phyloP scores from a whole-genome alignment of 2,329 filamentous ascomycete genomes.

The Alternaria infectoria region DNA sequence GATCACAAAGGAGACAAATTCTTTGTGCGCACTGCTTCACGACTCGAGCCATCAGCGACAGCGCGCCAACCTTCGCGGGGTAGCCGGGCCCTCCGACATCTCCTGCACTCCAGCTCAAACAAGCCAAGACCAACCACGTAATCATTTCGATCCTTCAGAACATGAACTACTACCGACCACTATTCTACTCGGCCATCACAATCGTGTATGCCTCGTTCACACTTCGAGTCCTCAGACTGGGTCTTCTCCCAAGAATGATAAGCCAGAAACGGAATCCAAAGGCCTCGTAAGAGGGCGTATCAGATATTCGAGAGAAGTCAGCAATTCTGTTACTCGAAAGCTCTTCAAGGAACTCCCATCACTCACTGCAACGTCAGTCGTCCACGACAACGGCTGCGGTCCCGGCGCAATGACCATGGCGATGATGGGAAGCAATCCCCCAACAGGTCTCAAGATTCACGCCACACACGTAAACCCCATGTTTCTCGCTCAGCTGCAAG shows the following conservation, averaged over 20 bases:
- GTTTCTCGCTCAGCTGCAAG: background rate
- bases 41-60: background rate
- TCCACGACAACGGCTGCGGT: background rate
- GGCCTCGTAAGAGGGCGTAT: background rate
- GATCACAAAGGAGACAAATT: background rate
- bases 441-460: background rate
- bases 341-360: background rate
- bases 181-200: slow-evolving; percentile 21
- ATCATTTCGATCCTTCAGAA: background rate
- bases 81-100: background rate
- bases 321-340: no score
- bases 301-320: no score
- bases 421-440: background rate
- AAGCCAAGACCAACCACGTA: background rate
- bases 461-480: background rate
- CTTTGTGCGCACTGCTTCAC: background rate
- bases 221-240: slow-evolving; percentile 23
- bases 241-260: slow-evolving; percentile 13
- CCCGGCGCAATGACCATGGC: background rate
- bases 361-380: background rate
- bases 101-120: background rate
- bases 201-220: slow-evolving; percentile 26
- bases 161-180: slow-evolving; percentile 26
- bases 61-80: slow-evolving; percentile 4
- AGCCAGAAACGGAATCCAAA: slow-evolving; percentile 3